Evolutionary conservation across 2,329 filamentous ascomycete species (phyloP).

Genomic region (Magnaporthiopsis rhizophila): DNA sequence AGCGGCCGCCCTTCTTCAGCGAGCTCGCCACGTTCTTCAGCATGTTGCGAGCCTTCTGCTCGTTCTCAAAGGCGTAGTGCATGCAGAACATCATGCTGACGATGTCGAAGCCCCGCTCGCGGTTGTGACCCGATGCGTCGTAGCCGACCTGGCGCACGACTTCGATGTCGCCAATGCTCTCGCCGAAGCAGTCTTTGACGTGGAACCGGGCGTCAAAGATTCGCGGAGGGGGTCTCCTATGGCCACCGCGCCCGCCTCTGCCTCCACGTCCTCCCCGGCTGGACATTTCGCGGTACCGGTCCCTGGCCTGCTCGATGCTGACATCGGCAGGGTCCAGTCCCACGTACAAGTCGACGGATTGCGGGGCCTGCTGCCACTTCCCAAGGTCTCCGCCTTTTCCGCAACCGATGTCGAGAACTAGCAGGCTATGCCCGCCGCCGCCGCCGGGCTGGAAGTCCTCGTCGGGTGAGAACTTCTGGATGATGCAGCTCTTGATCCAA

Average conservation of each 20-base stretch:
- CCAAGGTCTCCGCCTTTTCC: constrained; percentile 92
- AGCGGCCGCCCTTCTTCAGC: constrained; percentile 87
- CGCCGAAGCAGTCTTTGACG: constrained; percentile 86
- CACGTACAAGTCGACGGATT: constrained; percentile 85
- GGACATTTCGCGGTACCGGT: constrained; percentile 70
- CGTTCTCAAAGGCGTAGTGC: constrained; percentile 95
- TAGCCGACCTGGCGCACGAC: constrained; percentile 85
- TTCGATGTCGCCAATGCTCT: constrained; percentile 71
- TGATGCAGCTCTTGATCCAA: constrained; percentile 96
- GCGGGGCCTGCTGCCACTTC: constrained; percentile 94
- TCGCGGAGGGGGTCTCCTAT: constrained; percentile 40
- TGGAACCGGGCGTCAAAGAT: constrained; percentile 83
- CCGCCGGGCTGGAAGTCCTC: constrained; percentile 60
- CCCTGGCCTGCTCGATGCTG: constrained; percentile 82
- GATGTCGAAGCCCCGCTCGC: constrained; percentile 76
- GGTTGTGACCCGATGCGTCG: constrained; percentile 63
- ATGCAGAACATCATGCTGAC: constrained; percentile 99
- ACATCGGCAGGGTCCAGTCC: constrained; percentile 89
- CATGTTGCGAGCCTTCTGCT: constrained; percentile 86
- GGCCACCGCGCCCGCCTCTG: constrained; percentile 44
- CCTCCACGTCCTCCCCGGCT: constrained; percentile 42
- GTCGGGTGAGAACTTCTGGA: constrained; percentile 87
- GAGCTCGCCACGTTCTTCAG: constrained; percentile 83
- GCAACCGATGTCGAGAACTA: constrained; percentile 90
- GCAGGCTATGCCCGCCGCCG: constrained; percentile 46